Evolutionary conservation across 139 green algal species (phyloP).

Genomic region (Chlamydomonas urium): DNA sequence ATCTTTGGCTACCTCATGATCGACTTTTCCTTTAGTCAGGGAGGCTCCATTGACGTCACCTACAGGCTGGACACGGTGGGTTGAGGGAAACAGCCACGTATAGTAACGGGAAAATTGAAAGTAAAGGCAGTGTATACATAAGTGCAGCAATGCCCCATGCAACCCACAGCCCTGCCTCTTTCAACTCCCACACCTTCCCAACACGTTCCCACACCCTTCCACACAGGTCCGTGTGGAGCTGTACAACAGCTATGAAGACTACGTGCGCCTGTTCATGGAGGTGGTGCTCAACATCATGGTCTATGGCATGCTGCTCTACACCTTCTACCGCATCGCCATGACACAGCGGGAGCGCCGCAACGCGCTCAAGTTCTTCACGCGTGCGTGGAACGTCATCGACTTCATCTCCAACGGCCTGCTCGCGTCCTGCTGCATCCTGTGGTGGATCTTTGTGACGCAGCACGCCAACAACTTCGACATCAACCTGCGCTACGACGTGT

Average conservation of each 20-base stretch:
- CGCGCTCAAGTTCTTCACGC: conserved; percentile 36
- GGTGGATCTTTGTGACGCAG: conserved; percentile 54
- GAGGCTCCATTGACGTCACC: conserved; percentile 62
- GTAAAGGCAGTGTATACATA: no score
- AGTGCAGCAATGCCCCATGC: no score
- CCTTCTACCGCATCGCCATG: conserved; percentile 16
- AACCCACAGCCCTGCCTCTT: no score
- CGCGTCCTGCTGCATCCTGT: conserved; percentile 54
- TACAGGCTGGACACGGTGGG: not conserved
- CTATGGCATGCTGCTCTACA: conserved; percentile 30
- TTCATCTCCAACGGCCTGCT: conserved; percentile 66
- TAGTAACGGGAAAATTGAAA: no score
- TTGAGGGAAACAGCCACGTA: no score
- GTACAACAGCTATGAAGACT: conserved; percentile 52
- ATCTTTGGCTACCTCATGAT: conserved; percentile 56
- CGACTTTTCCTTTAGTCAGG: conserved; percentile 61
- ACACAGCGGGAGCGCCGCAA: conserved; percentile 23
- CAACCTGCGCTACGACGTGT: conserved; percentile 65
- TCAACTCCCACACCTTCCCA: not conserved
- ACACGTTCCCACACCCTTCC: not conserved
- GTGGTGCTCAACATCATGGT: conserved; percentile 62
- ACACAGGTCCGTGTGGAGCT: conserved; percentile 62
- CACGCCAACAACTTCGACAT: conserved; percentile 58
- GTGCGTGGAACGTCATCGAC: conserved; percentile 68
- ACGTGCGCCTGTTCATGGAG: conserved; percentile 58